Conservation (phyloP, 108 stramenopile species). For the Parietichytrium sp. region DNA sequence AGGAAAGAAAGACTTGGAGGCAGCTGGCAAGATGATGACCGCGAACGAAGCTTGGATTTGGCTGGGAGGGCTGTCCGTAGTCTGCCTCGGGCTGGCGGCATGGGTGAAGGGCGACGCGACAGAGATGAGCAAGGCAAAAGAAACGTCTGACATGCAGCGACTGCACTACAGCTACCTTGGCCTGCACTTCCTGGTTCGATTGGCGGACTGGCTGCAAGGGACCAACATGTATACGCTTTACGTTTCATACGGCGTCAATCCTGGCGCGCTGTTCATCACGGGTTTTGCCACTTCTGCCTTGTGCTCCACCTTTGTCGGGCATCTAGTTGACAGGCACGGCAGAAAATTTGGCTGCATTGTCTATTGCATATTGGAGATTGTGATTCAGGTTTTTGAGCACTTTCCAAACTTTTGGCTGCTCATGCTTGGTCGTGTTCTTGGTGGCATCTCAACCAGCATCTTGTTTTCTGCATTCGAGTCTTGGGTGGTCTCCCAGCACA, state of each 20-base stretch:
- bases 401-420: constrained; percentile 72
- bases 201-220: constrained; percentile 99
- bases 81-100: no score
- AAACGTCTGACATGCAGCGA: no score
- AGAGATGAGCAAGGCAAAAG: no score
- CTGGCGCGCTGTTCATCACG: constrained; percentile 89
- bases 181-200: constrained; percentile 88
- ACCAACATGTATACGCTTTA: constrained; percentile 97
- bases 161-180: no score
- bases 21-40: no score
- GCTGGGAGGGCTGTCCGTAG: no score
- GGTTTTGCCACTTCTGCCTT: constrained; percentile 88
- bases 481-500: constrained; percentile 92
- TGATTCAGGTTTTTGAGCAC: constrained; percentile 83
- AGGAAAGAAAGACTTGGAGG: no score
- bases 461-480: constrained; percentile 91
- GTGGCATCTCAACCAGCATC: constrained; percentile 83
- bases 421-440: constrained; percentile 82
- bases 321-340: constrained; percentile 87
- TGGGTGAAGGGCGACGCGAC: no score
- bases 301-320: constrained; percentile 90
- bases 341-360: constrained; percentile 82
- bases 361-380: constrained; percentile 90
- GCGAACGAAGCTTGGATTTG: no score
- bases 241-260: constrained; percentile 84